These are phyloP conservation scores for Acanthamoeba healyi DNA, from an alignment of 208 protist species.

Conservation along the genomic window DNA sequence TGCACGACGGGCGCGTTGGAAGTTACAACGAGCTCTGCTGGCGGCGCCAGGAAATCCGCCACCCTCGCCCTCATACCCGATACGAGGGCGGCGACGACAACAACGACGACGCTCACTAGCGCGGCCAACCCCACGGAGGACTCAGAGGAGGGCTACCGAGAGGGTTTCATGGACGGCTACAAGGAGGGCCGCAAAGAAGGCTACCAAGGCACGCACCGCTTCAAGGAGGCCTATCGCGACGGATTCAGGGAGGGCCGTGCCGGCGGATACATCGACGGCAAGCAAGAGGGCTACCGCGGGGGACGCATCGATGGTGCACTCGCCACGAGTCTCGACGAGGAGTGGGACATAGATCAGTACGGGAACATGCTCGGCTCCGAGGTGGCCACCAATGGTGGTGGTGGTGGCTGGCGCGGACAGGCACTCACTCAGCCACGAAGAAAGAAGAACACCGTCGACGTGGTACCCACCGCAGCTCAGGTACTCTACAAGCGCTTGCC, in stretches of 20 bases:
- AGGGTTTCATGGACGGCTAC: constrained; percentile 11
- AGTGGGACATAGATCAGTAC: constrained; percentile 25
- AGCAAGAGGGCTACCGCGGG: not conserved
- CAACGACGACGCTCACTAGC: too few species aligned
- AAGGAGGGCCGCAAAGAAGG: constrained; percentile 3
- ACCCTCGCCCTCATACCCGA: not conserved
- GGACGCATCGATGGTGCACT: constrained; percentile 4
- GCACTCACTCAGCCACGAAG: not conserved
- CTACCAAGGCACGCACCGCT: not conserved
- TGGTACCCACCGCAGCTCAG: not conserved
- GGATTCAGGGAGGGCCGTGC: not conserved
- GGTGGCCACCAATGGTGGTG: not conserved
- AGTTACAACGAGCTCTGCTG: not conserved
- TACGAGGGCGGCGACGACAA: not conserved
- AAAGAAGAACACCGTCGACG: not conserved
- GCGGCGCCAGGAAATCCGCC: too few species aligned
- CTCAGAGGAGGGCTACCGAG: not conserved
- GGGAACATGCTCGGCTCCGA: not conserved
- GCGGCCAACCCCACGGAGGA: not conserved
- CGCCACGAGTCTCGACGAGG: not conserved
- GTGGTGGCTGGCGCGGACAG: not conserved
- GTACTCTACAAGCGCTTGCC: too few species aligned
- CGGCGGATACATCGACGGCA: constrained; percentile 13
- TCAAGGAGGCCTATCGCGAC: constrained; percentile 23
- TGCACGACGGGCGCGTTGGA: not conserved